Evolutionary conservation across 2,329 filamentous ascomycete genomes (phyloP).

Genomic region (Xylariomycetidae sp.): DNA sequence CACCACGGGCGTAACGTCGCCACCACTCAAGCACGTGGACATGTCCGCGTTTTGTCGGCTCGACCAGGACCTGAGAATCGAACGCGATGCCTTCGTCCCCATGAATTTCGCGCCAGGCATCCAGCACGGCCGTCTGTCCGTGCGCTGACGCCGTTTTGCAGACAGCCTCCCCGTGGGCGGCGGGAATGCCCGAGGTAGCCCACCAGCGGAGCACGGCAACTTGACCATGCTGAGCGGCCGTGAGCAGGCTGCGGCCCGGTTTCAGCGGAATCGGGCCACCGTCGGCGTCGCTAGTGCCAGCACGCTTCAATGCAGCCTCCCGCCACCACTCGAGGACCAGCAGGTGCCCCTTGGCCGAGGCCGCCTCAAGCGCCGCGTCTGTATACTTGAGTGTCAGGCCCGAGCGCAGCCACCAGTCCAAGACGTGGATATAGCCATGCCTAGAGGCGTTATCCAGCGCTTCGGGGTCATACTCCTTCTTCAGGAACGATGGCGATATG

Average conservation of each 20-base stretch:
- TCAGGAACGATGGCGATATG: slow-evolving; percentile 72
- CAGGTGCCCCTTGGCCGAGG: slow-evolving; percentile 78
- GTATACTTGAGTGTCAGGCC: slow-evolving; percentile 79
- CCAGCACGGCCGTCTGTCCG: slow-evolving; percentile 76
- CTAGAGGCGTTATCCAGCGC: slow-evolving; percentile 83
- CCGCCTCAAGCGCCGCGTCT: slow-evolving; percentile 80
- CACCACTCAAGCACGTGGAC: slow-evolving; percentile 88
- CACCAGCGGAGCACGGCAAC: slow-evolving; percentile 79
- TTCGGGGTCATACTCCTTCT: slow-evolving; percentile 80
- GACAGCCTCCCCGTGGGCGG: slow-evolving; percentile 74
- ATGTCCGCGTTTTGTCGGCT: slow-evolving; percentile 81
- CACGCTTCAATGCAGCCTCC: slow-evolving; percentile 54
- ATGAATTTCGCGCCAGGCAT: slow-evolving; percentile 72
- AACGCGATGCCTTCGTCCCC: slow-evolving; percentile 69
- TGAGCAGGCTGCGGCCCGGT: slow-evolving; percentile 77
- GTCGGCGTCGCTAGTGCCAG: no score
- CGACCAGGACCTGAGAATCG: slow-evolving; percentile 76
- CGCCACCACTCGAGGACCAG: slow-evolving; percentile 92
- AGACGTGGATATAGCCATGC: slow-evolving; percentile 74
- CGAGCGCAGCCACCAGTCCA: slow-evolving; percentile 85
- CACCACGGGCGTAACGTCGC: slow-evolving; percentile 61
- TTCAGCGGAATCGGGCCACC: slow-evolving; percentile 58
- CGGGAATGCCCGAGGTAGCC: slow-evolving; percentile 73
- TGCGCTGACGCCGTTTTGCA: slow-evolving; percentile 79
- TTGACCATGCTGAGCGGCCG: slow-evolving; percentile 77